These are phyloP conservation scores for Chaetomiaceae sp. DNA, from an alignment of 2,329 filamentous ascomycete species.

Conservation along the genomic window DNA sequence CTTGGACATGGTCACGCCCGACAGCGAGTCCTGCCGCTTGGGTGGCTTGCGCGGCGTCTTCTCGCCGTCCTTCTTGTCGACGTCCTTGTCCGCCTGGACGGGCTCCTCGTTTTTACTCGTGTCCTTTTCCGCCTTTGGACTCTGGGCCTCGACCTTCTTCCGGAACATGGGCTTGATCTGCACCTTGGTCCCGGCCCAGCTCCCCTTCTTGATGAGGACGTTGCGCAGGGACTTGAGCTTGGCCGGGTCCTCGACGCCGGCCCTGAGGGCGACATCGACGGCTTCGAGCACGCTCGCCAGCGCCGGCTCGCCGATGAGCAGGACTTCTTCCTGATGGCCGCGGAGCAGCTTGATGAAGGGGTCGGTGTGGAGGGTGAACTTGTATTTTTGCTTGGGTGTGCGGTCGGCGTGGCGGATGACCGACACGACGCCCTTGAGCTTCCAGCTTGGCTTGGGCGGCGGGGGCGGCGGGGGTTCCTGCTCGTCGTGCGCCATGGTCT, in stretches of 20 bases:
- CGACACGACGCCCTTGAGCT: conserved; percentile 93
- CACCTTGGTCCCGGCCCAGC: conserved; percentile 93
- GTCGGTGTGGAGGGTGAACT: conserved; percentile 96
- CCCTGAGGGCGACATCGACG: conserved; percentile 71
- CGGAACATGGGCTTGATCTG: conserved; percentile 99
- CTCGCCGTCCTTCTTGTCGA: conserved; percentile 20
- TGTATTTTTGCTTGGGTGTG: conserved; percentile 98
- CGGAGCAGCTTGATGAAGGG: conserved; percentile 93
- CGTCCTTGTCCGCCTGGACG: conserved; percentile 20
- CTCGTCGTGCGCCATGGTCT: conserved; percentile 28
- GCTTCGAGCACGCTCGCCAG: conserved; percentile 84
- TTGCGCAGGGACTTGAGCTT: conserved; percentile 85
- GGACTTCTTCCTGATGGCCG: conserved; percentile 92
- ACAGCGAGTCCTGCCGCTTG: conserved; percentile 75
- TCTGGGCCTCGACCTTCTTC: conserved; percentile 61
- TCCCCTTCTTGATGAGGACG: conserved; percentile 85
- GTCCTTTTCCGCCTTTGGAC: conserved; percentile 31
- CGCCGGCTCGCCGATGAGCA: conserved; percentile 87
- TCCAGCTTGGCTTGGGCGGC: conserved; percentile 89
- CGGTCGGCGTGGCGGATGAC: conserved; percentile 95
- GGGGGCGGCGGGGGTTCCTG: conserved; percentile 58
- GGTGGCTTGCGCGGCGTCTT: conserved; percentile 41
- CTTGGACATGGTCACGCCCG: conserved; percentile 85
- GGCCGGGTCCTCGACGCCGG: conserved; percentile 74
- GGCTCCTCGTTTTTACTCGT: conserved; percentile 22